phyloP scores from a whole-genome alignment of 2,329 filamentous ascomycete genomes.

The Magnaporthiopsis poae region DNA sequence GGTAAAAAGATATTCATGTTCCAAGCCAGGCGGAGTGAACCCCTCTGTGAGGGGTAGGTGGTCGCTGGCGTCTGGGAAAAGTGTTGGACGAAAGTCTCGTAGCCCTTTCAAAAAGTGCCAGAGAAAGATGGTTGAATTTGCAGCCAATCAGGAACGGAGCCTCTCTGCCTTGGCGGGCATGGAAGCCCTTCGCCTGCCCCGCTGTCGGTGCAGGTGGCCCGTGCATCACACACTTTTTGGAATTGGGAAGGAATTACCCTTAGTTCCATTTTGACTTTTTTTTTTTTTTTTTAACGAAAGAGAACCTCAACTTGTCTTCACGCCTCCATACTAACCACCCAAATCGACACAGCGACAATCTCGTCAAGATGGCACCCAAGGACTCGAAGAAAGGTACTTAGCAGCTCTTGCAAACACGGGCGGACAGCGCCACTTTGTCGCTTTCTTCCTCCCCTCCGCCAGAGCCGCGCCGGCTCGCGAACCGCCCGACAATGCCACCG shows the following conservation, averaged over 20 bases:
- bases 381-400: slow-evolving; percentile 30
- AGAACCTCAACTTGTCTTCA: slow-evolving; percentile 3
- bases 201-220: background rate
- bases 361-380: slow-evolving; percentile 29
- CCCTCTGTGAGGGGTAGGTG: background rate
- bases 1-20: background rate
- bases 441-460: background rate
- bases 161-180: background rate
- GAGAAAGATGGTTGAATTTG: background rate
- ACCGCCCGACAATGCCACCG: slow-evolving; percentile 4
- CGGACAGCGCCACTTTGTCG: background rate
- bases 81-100: background rate
- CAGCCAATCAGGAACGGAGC: background rate
- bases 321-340: background rate
- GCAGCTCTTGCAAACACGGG: slow-evolving; percentile 6
- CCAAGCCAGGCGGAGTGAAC: background rate
- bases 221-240: slow-evolving; percentile 7
- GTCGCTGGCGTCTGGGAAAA: background rate
- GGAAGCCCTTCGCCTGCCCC: background rate
- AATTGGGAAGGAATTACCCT: slow-evolving; percentile 9
- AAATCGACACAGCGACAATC: slow-evolving; percentile 12
- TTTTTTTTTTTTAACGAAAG: background rate
- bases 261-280: background rate
- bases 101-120: background rate
- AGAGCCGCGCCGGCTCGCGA: background rate